These are phyloP conservation scores for Emergomyces orientalis DNA, from an alignment of 2,329 filamentous ascomycete genomes.

Conservation along the genomic window DNA sequence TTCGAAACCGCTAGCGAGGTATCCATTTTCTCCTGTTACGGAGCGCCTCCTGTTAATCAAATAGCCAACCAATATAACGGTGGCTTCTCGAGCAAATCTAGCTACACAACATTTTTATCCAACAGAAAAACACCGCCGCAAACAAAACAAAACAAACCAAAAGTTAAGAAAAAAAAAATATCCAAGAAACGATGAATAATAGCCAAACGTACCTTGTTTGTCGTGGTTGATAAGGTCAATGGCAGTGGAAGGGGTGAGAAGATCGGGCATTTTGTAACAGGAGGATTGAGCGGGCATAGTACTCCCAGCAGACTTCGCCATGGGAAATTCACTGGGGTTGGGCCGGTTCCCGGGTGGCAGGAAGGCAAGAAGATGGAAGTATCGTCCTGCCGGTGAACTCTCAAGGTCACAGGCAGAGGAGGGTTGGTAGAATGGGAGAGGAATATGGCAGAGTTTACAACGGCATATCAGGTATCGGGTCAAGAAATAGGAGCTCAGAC, in stretches of 20 bases:
- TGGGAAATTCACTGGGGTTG: not conserved
- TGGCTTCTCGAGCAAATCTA: not conserved
- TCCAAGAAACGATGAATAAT: not conserved
- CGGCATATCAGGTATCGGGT: not conserved
- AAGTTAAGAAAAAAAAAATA: not conserved
- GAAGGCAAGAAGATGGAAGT: not conserved
- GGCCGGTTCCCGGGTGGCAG: not conserved
- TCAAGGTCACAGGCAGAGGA: not conserved
- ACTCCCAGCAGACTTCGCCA: not conserved
- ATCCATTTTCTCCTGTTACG: slow-evolving; percentile 10
- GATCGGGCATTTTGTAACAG: slow-evolving; percentile 2
- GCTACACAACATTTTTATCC: not conserved
- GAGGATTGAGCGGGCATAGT: slow-evolving; percentile 4
- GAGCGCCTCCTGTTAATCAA: not conserved
- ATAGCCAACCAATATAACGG: not conserved
- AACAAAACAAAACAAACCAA: not conserved
- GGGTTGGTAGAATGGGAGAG: not conserved
- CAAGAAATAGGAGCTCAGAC: not conserved
- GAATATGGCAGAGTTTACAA: slow-evolving; percentile 1
- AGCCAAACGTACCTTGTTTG: slow-evolving; percentile 2
- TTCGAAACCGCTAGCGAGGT: slow-evolving; percentile 12
- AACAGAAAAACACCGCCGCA: not conserved
- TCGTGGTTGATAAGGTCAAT: slow-evolving; percentile 1
- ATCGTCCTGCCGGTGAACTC: not conserved
- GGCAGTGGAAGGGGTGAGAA: not conserved